Conservation (phyloP, 2,329 filamentous ascomycete species). For the Bipolaris victoriae region DNA sequence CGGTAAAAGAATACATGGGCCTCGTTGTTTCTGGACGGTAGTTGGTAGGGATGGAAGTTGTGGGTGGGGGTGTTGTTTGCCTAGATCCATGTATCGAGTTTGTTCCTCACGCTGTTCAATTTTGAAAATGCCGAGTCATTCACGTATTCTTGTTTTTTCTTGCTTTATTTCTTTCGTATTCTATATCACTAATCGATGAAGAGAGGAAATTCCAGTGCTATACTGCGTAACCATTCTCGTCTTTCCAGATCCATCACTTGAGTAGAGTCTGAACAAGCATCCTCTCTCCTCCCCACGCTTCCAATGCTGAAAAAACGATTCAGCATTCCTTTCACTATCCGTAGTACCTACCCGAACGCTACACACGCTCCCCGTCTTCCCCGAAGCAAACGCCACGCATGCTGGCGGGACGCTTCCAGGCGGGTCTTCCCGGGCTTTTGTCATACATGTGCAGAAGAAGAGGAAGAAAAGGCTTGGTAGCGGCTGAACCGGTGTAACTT, state of each 20-base stretch:
- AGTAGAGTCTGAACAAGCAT: not conserved
- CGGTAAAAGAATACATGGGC: not conserved
- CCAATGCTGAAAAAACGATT: not conserved
- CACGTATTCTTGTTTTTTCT: not conserved
- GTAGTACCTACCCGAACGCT: not conserved
- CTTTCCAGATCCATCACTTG: too few relatives aligned
- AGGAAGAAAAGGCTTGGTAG: not conserved
- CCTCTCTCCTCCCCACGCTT: not conserved
- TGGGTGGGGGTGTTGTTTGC: not conserved
- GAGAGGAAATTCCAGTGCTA: not conserved
- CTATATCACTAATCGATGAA: not conserved
- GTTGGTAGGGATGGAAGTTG: not conserved
- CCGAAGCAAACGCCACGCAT: slow-evolving; percentile 1
- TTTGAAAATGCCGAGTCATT: not conserved
- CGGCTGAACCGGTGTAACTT: not conserved
- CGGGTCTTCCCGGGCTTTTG: not conserved
- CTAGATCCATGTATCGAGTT: not conserved
- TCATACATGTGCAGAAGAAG: not conserved
- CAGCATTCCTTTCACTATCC: not conserved
- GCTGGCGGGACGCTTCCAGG: not conserved
- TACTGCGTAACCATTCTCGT: too few relatives aligned
- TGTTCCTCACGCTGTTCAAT: too few relatives aligned
- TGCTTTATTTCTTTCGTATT: not conserved
- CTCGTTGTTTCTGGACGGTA: not conserved
- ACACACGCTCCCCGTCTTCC: not conserved